Conservation (phyloP, 306 rosid species). For the Herpetospermum pedunculosum region DNA sequence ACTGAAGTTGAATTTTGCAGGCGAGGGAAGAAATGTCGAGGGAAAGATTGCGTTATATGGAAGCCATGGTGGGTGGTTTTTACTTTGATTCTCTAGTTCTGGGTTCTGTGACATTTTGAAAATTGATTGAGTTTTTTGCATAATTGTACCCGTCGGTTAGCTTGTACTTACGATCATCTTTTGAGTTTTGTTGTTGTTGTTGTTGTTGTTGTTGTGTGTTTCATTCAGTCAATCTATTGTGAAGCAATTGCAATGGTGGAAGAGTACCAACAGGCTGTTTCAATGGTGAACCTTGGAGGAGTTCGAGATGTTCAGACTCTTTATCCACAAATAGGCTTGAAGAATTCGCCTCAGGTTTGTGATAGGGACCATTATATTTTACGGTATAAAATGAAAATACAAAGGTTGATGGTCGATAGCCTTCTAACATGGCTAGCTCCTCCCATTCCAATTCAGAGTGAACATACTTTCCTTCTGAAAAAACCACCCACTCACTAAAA, state of each 20-base stretch:
- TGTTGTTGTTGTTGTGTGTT: constrained; percentile 11
- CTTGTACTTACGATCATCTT: neutral
- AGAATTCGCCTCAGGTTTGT: constrained; percentile 67
- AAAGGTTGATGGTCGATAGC: neutral
- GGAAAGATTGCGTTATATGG: constrained; percentile 76
- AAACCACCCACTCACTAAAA: neutral
- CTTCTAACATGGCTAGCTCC: neutral
- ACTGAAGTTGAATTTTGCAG: constrained; percentile 29
- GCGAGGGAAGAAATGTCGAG: constrained; percentile 96
- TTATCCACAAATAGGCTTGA: constrained; percentile 58
- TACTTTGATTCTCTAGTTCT: neutral
- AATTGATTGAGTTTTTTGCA: neutral
- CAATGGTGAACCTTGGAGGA: constrained; percentile 53
- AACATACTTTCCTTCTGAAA: neutral
- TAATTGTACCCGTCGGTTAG: neutral
- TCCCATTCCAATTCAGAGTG: neutral
- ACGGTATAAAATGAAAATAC: neutral
- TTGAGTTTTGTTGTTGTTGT: constrained; percentile 3
- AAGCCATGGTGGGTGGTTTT: constrained; percentile 49
- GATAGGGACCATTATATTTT: neutral
- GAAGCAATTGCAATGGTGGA: constrained; percentile 89
- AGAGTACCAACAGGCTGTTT: constrained; percentile 66
- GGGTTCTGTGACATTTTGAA: neutral
- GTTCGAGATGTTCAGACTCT: constrained; percentile 44
- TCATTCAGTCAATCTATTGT: constrained; percentile 64